Base-by-base conservation (phyloP, 805 yeast species). In the Alloascoidea hylecoeti region DNA sequence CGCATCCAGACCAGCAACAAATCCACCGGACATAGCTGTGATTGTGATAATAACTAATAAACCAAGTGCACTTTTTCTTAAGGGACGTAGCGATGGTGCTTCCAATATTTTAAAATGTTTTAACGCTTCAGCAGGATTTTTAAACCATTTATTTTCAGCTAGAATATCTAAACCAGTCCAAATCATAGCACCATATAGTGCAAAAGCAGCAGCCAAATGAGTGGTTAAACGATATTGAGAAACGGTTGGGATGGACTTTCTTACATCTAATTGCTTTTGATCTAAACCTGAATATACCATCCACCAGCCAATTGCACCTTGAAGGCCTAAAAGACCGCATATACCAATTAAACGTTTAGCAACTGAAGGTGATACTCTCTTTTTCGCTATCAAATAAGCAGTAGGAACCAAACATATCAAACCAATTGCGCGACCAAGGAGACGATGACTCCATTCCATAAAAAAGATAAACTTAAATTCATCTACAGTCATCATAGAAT, bases 291-390 rank as follows among this genome's bases (percentile, higher is more conserved):
- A 84, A 50, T 82, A 76, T 38, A 92, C 98, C 98, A 92, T 92
- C 99, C 99, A 92, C 98, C 98, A 92, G 18, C 98, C 98, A 46
- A 92, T 79, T 38, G 78, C 81, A 38, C 98, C 98, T 64, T 92
- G 98, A 36, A 92, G 61, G 5, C 95, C 99, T 41, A 92, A 66
- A 38, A 92, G 61, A 0, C 68, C 75, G 33, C 94, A 71, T 35
- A 92, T 70, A 2, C 83, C 83, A 15, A 83, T 57, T 13, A 92
- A 63, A 46, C 84, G 69, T 40, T 63, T 63, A 37, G 83, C 77
- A 3, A 82, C 78, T 41, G 74, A 75, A 2, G 72, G 58, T 2
- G 86, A 75, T 6, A 89, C 75, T 44, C 65, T 75, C 33, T 74
- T 72, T 2, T 78, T 61, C 14, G 67, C 65, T 49, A 84, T 77